Conservation (phyloP, 2,329 filamentous ascomycete species). For the Alternaria consortialis region DNA sequence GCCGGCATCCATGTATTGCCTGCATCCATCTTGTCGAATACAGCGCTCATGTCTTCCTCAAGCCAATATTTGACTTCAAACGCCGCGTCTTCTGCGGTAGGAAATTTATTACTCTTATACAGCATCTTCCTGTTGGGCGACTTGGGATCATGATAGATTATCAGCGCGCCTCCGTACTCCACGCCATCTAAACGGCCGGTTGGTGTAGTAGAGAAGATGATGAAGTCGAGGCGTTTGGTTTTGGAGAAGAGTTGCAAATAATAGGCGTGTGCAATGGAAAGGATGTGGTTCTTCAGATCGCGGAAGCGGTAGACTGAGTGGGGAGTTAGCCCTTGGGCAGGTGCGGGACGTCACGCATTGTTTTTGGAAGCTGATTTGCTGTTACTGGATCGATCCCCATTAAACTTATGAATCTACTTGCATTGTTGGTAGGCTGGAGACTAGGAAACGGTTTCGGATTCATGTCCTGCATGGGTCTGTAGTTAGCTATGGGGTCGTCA, state of each 20-base stretch:
- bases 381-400: neutral
- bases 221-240: too few species aligned
- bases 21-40: neutral
- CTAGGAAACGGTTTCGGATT: neutral
- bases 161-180: neutral
- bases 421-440: too few species aligned
- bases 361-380: neutral
- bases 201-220: neutral
- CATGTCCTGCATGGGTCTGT: neutral
- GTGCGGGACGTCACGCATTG: neutral
- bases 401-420: neutral
- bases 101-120: neutral
- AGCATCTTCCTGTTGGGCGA: neutral
- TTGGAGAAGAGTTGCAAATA: too few species aligned
- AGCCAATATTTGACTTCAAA: neutral
- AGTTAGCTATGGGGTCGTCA: neutral
- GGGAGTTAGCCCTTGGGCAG: neutral
- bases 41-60: neutral
- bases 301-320: neutral
- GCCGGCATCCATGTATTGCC: neutral
- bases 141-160: neutral
- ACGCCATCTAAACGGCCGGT: neutral
- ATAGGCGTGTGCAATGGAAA: neutral
- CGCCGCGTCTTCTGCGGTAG: neutral
- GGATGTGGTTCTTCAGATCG: neutral